Conservation (phyloP, 441 rosid species). For the Erodium texanum region DNA sequence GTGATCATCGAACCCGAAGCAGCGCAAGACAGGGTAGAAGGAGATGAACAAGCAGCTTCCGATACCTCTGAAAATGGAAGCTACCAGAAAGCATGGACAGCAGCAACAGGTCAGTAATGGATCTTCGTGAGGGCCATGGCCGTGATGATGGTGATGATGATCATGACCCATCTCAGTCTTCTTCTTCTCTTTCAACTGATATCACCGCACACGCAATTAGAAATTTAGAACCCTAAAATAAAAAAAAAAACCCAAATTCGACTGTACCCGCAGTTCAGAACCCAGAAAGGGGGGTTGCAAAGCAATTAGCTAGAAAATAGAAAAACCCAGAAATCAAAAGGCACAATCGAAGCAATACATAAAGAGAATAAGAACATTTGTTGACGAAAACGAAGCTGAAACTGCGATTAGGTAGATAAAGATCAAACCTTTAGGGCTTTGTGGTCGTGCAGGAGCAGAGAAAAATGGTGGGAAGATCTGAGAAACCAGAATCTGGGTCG, state of each 20-base stretch:
- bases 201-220: background rate
- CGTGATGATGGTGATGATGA: conserved; percentile 22
- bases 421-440: background rate
- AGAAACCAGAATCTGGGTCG: background rate
- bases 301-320: background rate
- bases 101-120: conserved; percentile 34
- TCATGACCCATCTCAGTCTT: conserved; percentile 13
- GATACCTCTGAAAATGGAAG: conserved; percentile 26
- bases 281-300: background rate
- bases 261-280: background rate
- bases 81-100: conserved; percentile 32
- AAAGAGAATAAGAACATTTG: too few relatives aligned
- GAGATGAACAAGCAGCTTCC: conserved; percentile 23
- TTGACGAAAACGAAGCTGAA: background rate
- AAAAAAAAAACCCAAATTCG: background rate
- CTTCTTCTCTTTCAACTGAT: conserved; percentile 7
- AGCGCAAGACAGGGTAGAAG: conserved; percentile 30
- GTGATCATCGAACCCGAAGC: conserved; percentile 27
- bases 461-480: background rate
- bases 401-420: background rate
- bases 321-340: background rate
- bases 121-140: conserved; percentile 37
- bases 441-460: background rate
- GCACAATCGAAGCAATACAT: background rate
- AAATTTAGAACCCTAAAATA: background rate